Conservation (phyloP, 768 basidiomycete species). For the Naganishia antarctica region DNA sequence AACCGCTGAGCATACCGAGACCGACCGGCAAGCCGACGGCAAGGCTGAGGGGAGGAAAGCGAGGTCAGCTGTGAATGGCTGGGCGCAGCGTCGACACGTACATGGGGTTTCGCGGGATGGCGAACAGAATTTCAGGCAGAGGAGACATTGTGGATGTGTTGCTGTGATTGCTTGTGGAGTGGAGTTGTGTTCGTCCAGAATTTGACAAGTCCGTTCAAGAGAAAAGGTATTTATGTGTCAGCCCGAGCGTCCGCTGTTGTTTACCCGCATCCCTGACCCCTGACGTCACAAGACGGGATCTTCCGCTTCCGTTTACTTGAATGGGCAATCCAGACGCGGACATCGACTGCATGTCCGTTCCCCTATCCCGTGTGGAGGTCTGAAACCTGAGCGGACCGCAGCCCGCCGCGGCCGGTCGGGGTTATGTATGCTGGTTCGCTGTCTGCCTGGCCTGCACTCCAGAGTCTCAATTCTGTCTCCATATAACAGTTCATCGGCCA, state of each 20-base stretch:
- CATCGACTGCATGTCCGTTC: no score
- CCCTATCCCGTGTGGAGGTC: neutral
- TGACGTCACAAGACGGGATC: no score
- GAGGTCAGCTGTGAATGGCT: neutral
- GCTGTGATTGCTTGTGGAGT: neutral
- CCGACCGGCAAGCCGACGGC: slow-evolving; percentile 59
- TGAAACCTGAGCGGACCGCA: slow-evolving; percentile 17
- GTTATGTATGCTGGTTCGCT: no score
- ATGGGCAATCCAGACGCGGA: no score
- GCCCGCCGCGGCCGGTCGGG: neutral
- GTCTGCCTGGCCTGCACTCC: no score
- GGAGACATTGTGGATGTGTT: slow-evolving; percentile 48
- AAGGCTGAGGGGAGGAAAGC: neutral
- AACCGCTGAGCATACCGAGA: slow-evolving; percentile 57
- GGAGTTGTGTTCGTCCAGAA: neutral
- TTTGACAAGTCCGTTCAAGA: no score
- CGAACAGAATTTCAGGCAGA: slow-evolving; percentile 56
- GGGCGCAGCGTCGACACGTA: slow-evolving; percentile 49
- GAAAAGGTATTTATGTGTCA: no score
- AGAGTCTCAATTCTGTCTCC: no score
- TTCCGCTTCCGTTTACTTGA: no score
- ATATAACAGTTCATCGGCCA: no score
- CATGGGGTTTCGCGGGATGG: slow-evolving; percentile 58
- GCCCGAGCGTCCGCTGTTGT: neutral
- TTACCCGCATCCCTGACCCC: no score